Percentiles rank a stretch among this genome's conserved stretches.
Evolutionary conservation across 805 yeast species (phyloP).

Genomic region (Blastobotrys peoriensis): DNA sequence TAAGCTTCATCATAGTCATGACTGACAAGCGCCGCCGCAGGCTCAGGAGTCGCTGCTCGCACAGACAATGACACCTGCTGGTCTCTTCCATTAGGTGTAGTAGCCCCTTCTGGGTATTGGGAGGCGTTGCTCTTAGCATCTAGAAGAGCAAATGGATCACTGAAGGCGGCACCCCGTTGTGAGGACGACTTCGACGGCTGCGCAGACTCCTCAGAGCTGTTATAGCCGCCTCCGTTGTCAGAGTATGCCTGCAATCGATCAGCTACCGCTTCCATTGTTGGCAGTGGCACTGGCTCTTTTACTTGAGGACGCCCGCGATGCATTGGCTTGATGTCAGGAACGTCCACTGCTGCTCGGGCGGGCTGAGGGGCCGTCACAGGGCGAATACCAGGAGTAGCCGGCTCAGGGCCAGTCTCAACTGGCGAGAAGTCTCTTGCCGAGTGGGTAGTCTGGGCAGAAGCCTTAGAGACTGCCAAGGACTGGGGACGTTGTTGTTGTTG

Average conservation of each 20-base stretch:
- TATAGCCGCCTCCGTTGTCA: conserved; percentile 3
- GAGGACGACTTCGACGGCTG: neutral
- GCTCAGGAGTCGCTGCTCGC: neutral
- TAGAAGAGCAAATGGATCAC: conserved; percentile 17
- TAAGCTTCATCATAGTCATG: conserved; percentile 18
- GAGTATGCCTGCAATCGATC: conserved; percentile 1
- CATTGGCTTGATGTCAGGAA: conserved; percentile 23
- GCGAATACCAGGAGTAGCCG: neutral
- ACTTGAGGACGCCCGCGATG: conserved; percentile 21
- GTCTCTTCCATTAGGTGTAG: neutral
- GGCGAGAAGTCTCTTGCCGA: neutral
- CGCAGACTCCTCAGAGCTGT: conserved; percentile 2
- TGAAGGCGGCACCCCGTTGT: conserved; percentile 5
- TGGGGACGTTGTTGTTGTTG: neutral
- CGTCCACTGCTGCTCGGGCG: conserved; percentile 4
- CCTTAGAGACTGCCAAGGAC: neutral
- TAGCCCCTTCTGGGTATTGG: neutral
- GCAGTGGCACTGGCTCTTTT: neutral
- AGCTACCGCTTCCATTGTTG: neutral
- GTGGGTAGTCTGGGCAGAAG: neutral
- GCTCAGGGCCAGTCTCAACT: neutral
- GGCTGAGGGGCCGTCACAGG: conserved; percentile 6
- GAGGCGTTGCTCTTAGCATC: conserved; percentile 9
- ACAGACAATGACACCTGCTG: neutral
- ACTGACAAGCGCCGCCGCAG: neutral